phyloP scores from a whole-genome alignment of 148 eudicot genomes.

The Chenopodium suecicum region DNA sequence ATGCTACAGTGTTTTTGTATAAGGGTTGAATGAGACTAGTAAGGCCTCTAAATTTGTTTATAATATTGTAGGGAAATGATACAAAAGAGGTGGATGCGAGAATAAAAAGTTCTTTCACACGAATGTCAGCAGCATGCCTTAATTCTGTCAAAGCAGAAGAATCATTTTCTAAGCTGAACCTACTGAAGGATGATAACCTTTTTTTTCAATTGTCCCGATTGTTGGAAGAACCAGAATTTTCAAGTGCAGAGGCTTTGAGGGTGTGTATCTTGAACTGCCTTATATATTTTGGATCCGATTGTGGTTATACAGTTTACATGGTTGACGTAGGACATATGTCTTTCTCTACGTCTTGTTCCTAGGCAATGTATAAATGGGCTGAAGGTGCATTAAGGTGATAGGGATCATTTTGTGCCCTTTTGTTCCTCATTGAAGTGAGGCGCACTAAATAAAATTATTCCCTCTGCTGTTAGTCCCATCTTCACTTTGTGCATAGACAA shows the following conservation, averaged over 20 bases:
- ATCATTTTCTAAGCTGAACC: slow-evolving; percentile 48
- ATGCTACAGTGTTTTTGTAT: neutral
- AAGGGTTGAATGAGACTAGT: neutral
- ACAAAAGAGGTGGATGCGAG: slow-evolving; percentile 48
- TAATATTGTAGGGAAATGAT: slow-evolving; percentile 44
- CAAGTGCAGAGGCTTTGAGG: slow-evolving; percentile 41
- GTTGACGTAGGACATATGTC: neutral
- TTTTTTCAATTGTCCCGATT: slow-evolving; percentile 44
- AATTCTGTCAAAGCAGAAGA: slow-evolving; percentile 68
- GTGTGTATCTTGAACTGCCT: slow-evolving; percentile 30
- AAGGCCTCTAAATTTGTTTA: slow-evolving; percentile 9
- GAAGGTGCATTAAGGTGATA: too few relatives aligned
- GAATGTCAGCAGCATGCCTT: slow-evolving; percentile 63
- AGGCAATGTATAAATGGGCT: too few relatives aligned
- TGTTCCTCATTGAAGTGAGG: too few relatives aligned
- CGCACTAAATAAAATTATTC: too few relatives aligned
- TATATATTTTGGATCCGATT: neutral
- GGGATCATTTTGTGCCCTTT: too few relatives aligned
- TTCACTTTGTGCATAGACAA: too few relatives aligned
- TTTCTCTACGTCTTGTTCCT: neutral
- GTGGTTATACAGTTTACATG: neutral
- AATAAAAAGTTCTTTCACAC: slow-evolving; percentile 39
- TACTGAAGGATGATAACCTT: slow-evolving; percentile 41
- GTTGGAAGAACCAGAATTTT: slow-evolving; percentile 47
- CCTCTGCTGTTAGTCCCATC: too few relatives aligned